Evolutionary conservation across 1,284 basidiomycete genomes (phyloP), one percentile per base, ranked within the genome.

Genomic region (Trichosporon sp.): DNA sequence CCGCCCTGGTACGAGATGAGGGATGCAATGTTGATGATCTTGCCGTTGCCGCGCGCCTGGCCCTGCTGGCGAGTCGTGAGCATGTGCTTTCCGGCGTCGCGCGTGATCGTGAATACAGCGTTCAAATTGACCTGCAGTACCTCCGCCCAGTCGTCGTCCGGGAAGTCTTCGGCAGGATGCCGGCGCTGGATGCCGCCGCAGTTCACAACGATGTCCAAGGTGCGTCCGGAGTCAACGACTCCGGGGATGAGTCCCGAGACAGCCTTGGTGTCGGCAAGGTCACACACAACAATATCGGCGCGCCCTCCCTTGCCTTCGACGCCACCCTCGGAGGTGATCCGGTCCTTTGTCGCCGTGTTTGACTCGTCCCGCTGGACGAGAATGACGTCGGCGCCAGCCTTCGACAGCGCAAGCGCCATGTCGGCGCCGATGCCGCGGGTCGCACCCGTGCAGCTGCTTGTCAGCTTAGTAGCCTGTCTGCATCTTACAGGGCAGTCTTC

Each of bases 161-260:
- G 85, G 81, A 98, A 98, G 75, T 89, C 87, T 75, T 92, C 88
- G 53, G 89, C 89, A 68, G 92, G 91, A 68, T 90, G 89, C 81
- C 93, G 86, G 77, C 93, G 87, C 82, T 97, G 94, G 76, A 98
- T 97, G 63, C 95, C 95, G 58, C 92, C 95, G 81, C 94, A 97
- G 83, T 98, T 96, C 80, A 98, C 88, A 62, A 98, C 88, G 74
- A 97, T 87, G 80, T 97, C 89, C 73, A 98, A 90, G 67, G 88
- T 84, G 67, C 76, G 73, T 6, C 82, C 82, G 56, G 85, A 87
- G 85, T 90, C 87, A 69, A 85, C 82, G 25, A 73, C 65, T 0
- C 62, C 83, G 21, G 90, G 84, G 29, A 92, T 91, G 65, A 85
- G 84, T 65, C 87, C 85, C 75, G 87, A 89, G 74, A 96, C 91